Percentiles rank a stretch among this genome's conserved stretches.
These are phyloP conservation scores for Fusarium mexicanum DNA, from an alignment of 2,329 filamentous ascomycete genomes.

Conservation along the genomic window DNA sequence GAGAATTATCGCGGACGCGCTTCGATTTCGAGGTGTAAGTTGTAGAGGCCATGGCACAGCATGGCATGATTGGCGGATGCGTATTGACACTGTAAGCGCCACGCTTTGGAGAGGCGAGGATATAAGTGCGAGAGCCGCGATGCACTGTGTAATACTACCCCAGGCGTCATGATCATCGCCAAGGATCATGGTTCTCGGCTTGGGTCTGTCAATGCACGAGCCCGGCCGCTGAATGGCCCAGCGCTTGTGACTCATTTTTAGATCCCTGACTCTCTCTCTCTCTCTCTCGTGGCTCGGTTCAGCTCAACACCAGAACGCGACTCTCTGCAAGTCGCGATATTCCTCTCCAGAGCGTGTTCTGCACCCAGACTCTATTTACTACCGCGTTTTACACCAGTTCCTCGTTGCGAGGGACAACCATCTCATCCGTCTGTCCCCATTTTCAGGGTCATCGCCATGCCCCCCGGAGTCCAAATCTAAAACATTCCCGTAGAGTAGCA, in stretches of 20 bases:
- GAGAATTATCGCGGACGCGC: conserved; percentile 29
- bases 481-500: conserved; percentile 1
- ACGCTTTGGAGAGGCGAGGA: background rate
- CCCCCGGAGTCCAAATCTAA: conserved; percentile 9
- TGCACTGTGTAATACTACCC: conserved; percentile 29
- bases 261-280: conserved; percentile 30
- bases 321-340: conserved; percentile 5
- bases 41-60: background rate
- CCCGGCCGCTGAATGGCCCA: conserved; percentile 46
- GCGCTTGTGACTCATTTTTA: conserved; percentile 48
- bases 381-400: conserved; percentile 17
- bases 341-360: conserved; percentile 17
- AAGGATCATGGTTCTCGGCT: conserved; percentile 41
- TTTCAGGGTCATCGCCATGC: conserved; percentile 35
- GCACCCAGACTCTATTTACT: conserved; percentile 18
- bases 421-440: background rate
- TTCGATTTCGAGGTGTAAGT: conserved; percentile 30
- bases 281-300: background rate
- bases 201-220: conserved; percentile 44
- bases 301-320: conserved; percentile 17
- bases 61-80: conserved; percentile 16
- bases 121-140: conserved; percentile 9
- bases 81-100: conserved; percentile 31
- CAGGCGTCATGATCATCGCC: conserved; percentile 26
- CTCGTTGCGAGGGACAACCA: conserved; percentile 29